Conservation (phyloP, 179 eudicot genomes). For the Silene noctiflora region DNA sequence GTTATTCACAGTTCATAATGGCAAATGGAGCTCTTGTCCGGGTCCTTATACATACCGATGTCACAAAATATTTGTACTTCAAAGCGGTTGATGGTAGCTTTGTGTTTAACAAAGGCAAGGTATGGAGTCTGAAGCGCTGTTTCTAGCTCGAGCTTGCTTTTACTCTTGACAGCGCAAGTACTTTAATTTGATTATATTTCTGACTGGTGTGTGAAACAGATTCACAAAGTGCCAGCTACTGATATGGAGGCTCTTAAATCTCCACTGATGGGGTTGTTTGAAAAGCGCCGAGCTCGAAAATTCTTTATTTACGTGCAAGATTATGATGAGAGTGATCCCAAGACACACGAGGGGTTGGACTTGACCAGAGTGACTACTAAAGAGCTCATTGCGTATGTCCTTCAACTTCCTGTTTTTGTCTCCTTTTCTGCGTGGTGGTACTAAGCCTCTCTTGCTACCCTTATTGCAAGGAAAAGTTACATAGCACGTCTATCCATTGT, state of each 20-base stretch:
- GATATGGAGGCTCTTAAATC: conserved; percentile 87
- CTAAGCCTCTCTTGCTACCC: neutral
- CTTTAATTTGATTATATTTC: neutral
- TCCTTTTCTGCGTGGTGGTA: neutral
- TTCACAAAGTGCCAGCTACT: conserved; percentile 84
- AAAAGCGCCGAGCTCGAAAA: conserved; percentile 75
- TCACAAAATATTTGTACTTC: conserved; percentile 74
- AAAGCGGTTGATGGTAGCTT: conserved; percentile 91
- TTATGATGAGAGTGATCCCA: conserved; percentile 66
- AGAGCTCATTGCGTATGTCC: conserved; percentile 57
- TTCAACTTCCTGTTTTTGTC: neutral
- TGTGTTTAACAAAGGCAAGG: conserved; percentile 85
- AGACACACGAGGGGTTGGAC: conserved; percentile 71
- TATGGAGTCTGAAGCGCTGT: conserved; percentile 6
- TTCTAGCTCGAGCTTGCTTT: neutral
- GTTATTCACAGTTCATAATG: conserved; percentile 61
- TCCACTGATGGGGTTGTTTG: conserved; percentile 75
- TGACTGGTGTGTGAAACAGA: conserved; percentile 31
- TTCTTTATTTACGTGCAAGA: conserved; percentile 83
- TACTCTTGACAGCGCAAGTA: neutral
- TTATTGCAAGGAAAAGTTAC: neutral
- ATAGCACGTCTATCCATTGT: neutral
- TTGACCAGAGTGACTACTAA: conserved; percentile 55
- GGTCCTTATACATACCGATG: conserved; percentile 69
- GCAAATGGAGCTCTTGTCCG: conserved; percentile 80